These are phyloP conservation scores for Phaeosphaeriaceae sp. DNA, from an alignment of 2,329 filamentous ascomycete genomes.

Conservation along the genomic window DNA sequence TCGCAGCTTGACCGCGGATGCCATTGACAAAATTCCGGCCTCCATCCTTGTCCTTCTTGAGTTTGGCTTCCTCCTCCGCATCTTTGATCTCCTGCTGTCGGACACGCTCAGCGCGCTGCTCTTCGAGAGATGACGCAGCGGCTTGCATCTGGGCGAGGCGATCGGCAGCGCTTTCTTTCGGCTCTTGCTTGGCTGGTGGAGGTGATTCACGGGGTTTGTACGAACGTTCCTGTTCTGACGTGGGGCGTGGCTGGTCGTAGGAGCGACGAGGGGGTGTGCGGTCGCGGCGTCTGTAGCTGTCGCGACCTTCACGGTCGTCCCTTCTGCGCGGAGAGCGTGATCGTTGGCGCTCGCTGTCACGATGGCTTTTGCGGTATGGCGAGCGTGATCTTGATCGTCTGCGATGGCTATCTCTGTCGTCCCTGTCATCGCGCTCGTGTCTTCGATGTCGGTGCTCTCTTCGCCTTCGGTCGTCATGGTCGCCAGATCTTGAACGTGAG, in stretches of 20 bases:
- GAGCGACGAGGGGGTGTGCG: slow-evolving; percentile 21
- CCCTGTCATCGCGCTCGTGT: slow-evolving; percentile 26
- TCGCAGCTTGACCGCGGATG: slow-evolving; percentile 29
- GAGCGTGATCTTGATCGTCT: slow-evolving; percentile 32
- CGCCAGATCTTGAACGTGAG: slow-evolving; percentile 44
- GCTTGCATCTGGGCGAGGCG: slow-evolving; percentile 45
- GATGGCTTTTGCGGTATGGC: slow-evolving; percentile 29
- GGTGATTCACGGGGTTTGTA: slow-evolving; percentile 12
- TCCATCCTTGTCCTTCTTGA: slow-evolving; percentile 32
- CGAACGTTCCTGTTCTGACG: slow-evolving; percentile 13
- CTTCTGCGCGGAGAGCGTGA: slow-evolving; percentile 22
- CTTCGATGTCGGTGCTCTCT: slow-evolving; percentile 36
- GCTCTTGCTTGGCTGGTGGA: slow-evolving; percentile 9
- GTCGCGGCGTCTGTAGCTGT: slow-evolving; percentile 28
- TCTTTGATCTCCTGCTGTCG: slow-evolving; percentile 39
- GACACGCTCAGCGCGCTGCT: slow-evolving; percentile 43
- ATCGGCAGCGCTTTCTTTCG: slow-evolving; percentile 30
- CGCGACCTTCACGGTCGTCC: slow-evolving; percentile 23
- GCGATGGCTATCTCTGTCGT: slow-evolving; percentile 24
- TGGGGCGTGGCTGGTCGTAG: slow-evolving; percentile 18
- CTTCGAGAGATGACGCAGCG: slow-evolving; percentile 40
- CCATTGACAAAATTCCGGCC: slow-evolving; percentile 32
- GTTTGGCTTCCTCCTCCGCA: slow-evolving; percentile 40
- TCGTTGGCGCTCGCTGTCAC: slow-evolving; percentile 20
- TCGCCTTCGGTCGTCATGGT: slow-evolving; percentile 35